phyloP scores from a whole-genome alignment of 805 yeast species.

The Kazachstania taianensis region DNA sequence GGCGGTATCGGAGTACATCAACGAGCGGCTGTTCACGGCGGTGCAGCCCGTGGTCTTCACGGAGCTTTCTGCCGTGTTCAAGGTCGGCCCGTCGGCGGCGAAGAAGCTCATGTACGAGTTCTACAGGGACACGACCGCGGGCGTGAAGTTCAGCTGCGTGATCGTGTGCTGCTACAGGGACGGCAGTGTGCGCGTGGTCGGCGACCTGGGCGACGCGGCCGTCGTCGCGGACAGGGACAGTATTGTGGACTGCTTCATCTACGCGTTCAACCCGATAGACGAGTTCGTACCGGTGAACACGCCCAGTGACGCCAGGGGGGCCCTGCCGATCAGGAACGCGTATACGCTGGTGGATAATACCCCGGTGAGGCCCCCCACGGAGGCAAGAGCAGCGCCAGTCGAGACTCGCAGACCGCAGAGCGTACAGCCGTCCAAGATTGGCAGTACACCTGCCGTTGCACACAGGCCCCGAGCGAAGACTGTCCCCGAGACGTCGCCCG shows the following conservation, averaged over 20 bases:
- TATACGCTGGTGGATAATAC: slow-evolving; percentile 2
- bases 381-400: slow-evolving; percentile 10
- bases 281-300: slow-evolving; percentile 17
- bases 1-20: slow-evolving; percentile 11
- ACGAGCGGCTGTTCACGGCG: slow-evolving; percentile 19
- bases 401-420: slow-evolving; percentile 5
- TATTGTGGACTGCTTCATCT: slow-evolving; percentile 25
- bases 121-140: slow-evolving; percentile 15
- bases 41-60: slow-evolving; percentile 22
- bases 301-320: slow-evolving; percentile 2
- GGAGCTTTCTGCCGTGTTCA: slow-evolving; percentile 19
- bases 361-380: slow-evolving; percentile 3
- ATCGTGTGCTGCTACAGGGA: slow-evolving; percentile 16
- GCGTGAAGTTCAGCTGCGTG: slow-evolving; percentile 21
- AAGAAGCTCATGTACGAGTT: slow-evolving; percentile 23
- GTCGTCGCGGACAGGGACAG: slow-evolving; percentile 3
- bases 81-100: slow-evolving; percentile 20
- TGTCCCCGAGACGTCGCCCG: slow-evolving; percentile 1
- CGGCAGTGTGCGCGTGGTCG: slow-evolving; percentile 15
- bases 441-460: background rate
- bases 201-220: slow-evolving; percentile 11
- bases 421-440: slow-evolving; percentile 1
- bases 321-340: slow-evolving; percentile 16
- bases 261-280: slow-evolving; percentile 27
- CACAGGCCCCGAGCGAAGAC: slow-evolving; percentile 5